Base-by-base conservation (phyloP, 2,329 filamentous ascomycete species). In the Magnaporthiopsis rhizophila region DNA sequence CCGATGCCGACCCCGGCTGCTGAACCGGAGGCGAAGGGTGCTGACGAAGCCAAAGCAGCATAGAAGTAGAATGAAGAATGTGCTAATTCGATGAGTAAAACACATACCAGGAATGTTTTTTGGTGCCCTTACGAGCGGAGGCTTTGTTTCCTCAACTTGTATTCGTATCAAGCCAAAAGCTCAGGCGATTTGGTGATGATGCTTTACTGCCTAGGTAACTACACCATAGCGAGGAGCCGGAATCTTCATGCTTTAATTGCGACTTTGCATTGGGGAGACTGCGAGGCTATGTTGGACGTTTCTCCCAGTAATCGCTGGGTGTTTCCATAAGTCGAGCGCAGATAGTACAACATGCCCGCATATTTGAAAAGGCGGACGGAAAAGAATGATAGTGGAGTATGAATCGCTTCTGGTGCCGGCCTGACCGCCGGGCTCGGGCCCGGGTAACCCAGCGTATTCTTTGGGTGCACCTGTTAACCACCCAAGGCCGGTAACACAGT, bases 1-100 rank as follows among this genome's bases (percentile, higher is more conserved):
- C 80, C 86, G 3, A 86, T 88, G 77, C 63, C 63, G 15, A 45
- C 56, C 28, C 50, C 50, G 28, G 53, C 50, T 18, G 57, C 57
- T 5, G 57, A 58, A 15, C 26, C 45, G 26, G 15, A 26, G 18
- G 30, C 50, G 18, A 4, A 3, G 30, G 56, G 30, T 18, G 32
- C 62, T 18, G 38, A 58, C 11, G 53, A 56, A 9, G 21, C 13
- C 24, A 45, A 63, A n/a, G n/a, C n/a, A 28, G 38, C 21, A 24
- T 62, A 62, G 50, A n/a, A 30, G 24, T 34, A 53, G 21, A 53
- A n/a, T 53, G 45, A 53, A 53, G 45, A 53, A 2, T 2, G 7
- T n/a, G 45, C 7, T 21, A 53, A 13, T n/a, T 53, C 21, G n/a
- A 8, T 3, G 3, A n/a, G 21, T n/a, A 53, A 53, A n/a, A 9